phyloP scores from a whole-genome alignment of 805 yeast species.

The Yamadazyma tumulicola region DNA sequence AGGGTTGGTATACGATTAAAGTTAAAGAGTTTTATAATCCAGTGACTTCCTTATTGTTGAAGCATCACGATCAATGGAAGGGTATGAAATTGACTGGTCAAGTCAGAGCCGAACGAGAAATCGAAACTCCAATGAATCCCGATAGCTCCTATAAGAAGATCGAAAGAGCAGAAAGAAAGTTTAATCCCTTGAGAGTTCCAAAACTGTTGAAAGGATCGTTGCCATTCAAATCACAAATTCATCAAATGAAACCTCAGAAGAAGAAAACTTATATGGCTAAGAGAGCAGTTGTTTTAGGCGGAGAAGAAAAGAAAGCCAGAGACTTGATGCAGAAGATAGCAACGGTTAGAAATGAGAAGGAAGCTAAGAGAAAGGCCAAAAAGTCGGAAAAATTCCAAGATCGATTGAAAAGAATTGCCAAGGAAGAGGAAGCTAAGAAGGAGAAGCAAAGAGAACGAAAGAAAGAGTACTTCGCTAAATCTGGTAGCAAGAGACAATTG shows the following conservation, averaged over 20 bases:
- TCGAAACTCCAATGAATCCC: conserved; percentile 57
- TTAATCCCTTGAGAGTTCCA: conserved; percentile 87
- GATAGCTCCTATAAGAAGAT: conserved; percentile 62
- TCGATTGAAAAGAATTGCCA: conserved; percentile 70
- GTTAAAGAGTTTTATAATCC: conserved; percentile 93
- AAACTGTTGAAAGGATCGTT: conserved; percentile 67
- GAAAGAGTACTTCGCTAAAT: conserved; percentile 76
- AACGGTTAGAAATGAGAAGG: conserved; percentile 84
- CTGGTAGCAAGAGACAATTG: conserved; percentile 60
- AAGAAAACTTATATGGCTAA: conserved; percentile 76
- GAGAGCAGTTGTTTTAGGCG: conserved; percentile 90
- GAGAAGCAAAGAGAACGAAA: conserved; percentile 82
- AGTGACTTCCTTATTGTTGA: conserved; percentile 80
- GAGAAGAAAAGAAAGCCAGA: conserved; percentile 91
- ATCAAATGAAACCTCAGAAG: conserved; percentile 82
- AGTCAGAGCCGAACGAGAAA: conserved; percentile 71
- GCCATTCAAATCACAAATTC: conserved; percentile 91
- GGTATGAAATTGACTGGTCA: conserved; percentile 97
- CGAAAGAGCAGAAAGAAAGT: conserved; percentile 79
- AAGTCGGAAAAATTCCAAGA: conserved; percentile 74
- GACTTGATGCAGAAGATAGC: conserved; percentile 82
- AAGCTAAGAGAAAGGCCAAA: conserved; percentile 66
- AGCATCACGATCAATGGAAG: conserved; percentile 82
- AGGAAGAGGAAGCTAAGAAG: conserved; percentile 61
- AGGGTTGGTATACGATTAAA: conserved; percentile 96